phyloP scores from a whole-genome alignment of 495 filamentous ascomycete genomes.

The Penicillium tannophilum region DNA sequence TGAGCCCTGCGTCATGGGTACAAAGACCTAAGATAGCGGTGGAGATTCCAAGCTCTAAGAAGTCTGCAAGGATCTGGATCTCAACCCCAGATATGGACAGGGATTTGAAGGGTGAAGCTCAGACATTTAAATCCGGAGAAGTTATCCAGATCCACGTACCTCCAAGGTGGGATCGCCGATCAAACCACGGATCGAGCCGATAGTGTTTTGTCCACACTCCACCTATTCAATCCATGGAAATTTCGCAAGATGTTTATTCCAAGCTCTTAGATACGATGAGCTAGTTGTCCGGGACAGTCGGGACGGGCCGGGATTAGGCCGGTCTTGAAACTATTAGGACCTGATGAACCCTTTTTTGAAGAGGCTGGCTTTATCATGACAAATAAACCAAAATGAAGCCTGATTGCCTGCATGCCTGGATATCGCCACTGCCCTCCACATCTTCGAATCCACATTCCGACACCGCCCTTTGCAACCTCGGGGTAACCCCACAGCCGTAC shows the following conservation, averaged over 20 bases:
- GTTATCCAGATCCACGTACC: neutral
- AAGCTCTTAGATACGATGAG: neutral
- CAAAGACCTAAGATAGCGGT: neutral
- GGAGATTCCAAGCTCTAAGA: neutral
- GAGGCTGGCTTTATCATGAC: neutral
- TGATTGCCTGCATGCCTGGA: neutral
- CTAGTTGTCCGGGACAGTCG: conserved; percentile 6
- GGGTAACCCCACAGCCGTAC: neutral
- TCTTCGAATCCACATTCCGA: neutral
- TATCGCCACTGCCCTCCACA: neutral
- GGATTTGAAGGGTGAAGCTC: conserved; percentile 3
- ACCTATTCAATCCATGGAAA: neutral
- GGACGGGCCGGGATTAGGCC: conserved; percentile 24
- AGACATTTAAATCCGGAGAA: neutral
- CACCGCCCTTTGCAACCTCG: neutral
- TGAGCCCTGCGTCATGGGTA: neutral
- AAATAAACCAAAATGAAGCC: neutral
- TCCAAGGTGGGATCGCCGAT: neutral
- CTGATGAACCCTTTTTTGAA: neutral
- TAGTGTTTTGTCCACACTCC: neutral
- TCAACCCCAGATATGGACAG: neutral
- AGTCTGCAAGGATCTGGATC: neutral
- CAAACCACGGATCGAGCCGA: neutral
- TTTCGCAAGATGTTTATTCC: neutral
- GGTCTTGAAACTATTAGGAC: neutral